A percentile compares a stretch with the other conserved stretches of the same genome.
phyloP scores from a whole-genome alignment of 2,329 filamentous ascomycete genomes.

The Thelonectria discophora region DNA sequence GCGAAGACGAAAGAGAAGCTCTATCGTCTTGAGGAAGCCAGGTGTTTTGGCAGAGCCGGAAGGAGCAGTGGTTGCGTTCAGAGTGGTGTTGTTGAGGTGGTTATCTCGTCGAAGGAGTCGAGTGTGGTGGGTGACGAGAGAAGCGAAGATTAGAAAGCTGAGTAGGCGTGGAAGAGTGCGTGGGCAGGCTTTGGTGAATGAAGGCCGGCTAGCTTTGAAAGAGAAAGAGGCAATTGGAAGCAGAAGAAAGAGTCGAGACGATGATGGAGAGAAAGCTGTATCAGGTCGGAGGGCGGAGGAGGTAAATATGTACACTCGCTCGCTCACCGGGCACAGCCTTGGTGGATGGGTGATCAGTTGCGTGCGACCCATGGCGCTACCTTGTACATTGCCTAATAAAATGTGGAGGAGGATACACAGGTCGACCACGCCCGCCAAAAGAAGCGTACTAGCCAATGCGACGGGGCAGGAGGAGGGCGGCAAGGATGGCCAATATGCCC shows the following conservation, averaged over 20 bases:
- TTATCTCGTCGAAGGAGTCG: slow-evolving; percentile 16
- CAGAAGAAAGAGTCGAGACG: slow-evolving; percentile 32
- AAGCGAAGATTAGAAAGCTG: slow-evolving; percentile 27
- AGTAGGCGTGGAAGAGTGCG: slow-evolving; percentile 14
- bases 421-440: slow-evolving; percentile 38
- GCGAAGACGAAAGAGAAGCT: slow-evolving; percentile 24
- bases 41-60: slow-evolving; percentile 19
- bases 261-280: slow-evolving; percentile 29
- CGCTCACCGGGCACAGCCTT: slow-evolving; percentile 42
- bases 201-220: slow-evolving; percentile 30
- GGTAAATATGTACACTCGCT: slow-evolving; percentile 41
- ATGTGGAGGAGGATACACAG: slow-evolving; percentile 43
- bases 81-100: slow-evolving; percentile 25
- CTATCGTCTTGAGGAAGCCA: slow-evolving; percentile 24
- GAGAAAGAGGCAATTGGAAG: slow-evolving; percentile 35
- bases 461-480: slow-evolving; percentile 25
- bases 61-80: slow-evolving; percentile 14
- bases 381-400: slow-evolving; percentile 44
- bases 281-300: slow-evolving; percentile 38
- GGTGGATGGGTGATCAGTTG: slow-evolving; percentile 41
- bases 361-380: slow-evolving; percentile 37
- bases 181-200: slow-evolving; percentile 25
- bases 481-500: slow-evolving; percentile 30
- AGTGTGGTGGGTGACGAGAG: slow-evolving; percentile 26
- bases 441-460: slow-evolving; percentile 34